Conservation (phyloP, 1,139 yeast genomes). For the Lodderomyces metapsilosis region DNA sequence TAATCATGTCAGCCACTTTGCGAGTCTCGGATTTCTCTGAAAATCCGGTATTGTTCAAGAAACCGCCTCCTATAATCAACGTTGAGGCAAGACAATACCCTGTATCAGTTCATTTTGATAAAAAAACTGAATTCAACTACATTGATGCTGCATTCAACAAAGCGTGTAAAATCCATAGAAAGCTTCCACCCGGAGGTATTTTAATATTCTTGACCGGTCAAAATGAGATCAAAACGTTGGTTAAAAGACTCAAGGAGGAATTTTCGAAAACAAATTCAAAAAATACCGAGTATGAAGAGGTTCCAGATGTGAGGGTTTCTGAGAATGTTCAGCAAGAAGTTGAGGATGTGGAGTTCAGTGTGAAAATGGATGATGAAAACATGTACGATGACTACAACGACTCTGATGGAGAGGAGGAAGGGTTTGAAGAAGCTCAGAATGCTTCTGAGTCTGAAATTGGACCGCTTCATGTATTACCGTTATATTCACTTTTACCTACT, state of each 20-base stretch:
- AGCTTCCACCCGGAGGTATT: constrained; percentile 92
- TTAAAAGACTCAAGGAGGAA: constrained; percentile 62
- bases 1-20: constrained; percentile 93
- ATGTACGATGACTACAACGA: constrained; percentile 21
- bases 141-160: constrained; percentile 85
- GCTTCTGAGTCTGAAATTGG: constrained; percentile 74
- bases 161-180: constrained; percentile 80
- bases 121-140: constrained; percentile 74
- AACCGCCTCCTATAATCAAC: constrained; percentile 84
- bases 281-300: constrained; percentile 21
- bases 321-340: constrained; percentile 74
- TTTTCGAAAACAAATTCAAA: constrained; percentile 64
- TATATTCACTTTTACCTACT: constrained; percentile 89
- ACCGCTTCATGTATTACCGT: constrained; percentile 86
- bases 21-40: constrained; percentile 92
- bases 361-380: constrained; percentile 35
- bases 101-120: constrained; percentile 87
- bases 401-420: constrained; percentile 67
- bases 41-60: constrained; percentile 64
- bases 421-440: constrained; percentile 80
- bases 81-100: constrained; percentile 97
- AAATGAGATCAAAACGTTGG: constrained; percentile 79
- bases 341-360: constrained; percentile 85
- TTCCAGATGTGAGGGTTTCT: constrained; percentile 46
- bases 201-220: constrained; percentile 92